phyloP scores from a whole-genome alignment of 2,329 filamentous ascomycete species.

The Diaporthe citrichinensis region DNA sequence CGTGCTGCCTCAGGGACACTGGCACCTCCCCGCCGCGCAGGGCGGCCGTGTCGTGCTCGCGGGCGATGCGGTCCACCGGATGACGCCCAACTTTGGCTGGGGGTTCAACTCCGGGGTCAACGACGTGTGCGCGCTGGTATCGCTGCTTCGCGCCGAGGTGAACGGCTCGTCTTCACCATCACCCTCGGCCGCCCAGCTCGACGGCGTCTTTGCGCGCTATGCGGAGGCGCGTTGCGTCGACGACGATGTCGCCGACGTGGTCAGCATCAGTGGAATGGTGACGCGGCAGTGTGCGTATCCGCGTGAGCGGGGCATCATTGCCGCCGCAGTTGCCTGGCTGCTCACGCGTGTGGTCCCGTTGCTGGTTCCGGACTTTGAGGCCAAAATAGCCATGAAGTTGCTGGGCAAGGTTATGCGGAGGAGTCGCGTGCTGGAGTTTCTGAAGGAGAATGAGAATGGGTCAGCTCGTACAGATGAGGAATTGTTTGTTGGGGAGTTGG shows the following conservation, averaged over 20 bases:
- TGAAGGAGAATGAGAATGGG: background rate
- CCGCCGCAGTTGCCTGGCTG: conserved; percentile 13
- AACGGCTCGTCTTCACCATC: background rate
- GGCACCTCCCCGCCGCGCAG: conserved; percentile 28
- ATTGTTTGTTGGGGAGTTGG: background rate
- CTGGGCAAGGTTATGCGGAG: conserved; percentile 1
- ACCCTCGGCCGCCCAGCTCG: background rate
- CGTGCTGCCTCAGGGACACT: conserved; percentile 52
- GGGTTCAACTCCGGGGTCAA: conserved; percentile 54
- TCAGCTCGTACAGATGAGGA: background rate
- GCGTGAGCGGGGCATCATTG: background rate
- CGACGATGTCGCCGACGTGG: conserved; percentile 14
- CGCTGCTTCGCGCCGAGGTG: conserved; percentile 44
- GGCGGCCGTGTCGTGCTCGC: conserved; percentile 51
- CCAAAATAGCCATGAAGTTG: background rate
- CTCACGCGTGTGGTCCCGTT: conserved; percentile 16
- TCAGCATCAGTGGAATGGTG: conserved; percentile 2
- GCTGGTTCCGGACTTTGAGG: conserved; percentile 21
- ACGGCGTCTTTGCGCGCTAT: background rate
- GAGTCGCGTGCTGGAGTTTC: conserved; percentile 1
- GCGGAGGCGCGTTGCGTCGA: conserved; percentile 11
- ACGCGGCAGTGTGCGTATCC: conserved; percentile 19
- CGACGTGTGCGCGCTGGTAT: conserved; percentile 49
- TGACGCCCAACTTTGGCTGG: conserved; percentile 52
- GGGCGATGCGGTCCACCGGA: conserved; percentile 56